Percentiles rank a stretch among this genome's conserved stretches.
These are phyloP conservation scores for Coccomyxa subellipsoidea DNA, from an alignment of 163 green algal genomes.

Conservation along the genomic window DNA sequence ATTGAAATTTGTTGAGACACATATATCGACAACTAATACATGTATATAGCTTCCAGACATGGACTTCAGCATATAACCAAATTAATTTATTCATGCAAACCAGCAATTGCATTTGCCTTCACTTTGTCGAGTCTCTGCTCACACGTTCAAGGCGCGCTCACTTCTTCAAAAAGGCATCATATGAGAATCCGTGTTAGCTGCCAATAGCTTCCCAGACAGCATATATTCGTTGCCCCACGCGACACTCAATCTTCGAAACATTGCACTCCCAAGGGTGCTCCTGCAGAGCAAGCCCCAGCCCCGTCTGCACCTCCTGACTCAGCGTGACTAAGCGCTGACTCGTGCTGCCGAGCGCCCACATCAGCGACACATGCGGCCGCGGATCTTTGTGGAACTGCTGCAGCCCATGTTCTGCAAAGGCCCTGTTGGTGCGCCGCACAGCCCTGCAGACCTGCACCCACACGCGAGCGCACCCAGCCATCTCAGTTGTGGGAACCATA, in stretches of 20 bases:
- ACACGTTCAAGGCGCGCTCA: no score
- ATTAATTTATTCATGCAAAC: no score
- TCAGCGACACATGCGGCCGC: not conserved
- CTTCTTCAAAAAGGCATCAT: no score
- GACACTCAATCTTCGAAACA: not conserved
- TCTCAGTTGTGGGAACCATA: no score
- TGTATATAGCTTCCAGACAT: no score
- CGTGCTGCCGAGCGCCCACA: slow-evolving; percentile 5
- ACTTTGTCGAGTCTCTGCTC: no score
- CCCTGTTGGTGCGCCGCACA: not conserved
- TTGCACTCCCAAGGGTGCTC: not conserved
- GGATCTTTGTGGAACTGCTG: not conserved
- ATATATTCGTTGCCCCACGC: not conserved
- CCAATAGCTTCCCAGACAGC: not conserved
- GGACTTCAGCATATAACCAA: no score
- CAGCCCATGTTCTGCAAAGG: not conserved
- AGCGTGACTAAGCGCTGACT: not conserved
- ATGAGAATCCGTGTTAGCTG: no score
- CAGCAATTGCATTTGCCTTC: no score
- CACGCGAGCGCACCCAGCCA: no score
- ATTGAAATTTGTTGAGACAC: no score
- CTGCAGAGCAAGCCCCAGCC: not conserved
- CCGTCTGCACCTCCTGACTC: not conserved
- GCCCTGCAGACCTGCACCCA: slow-evolving; percentile 8
- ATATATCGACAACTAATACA: no score